phyloP scores from a whole-genome alignment of 2,329 filamentous ascomycete genomes.

The Neopestalotiopsis clavispora region DNA sequence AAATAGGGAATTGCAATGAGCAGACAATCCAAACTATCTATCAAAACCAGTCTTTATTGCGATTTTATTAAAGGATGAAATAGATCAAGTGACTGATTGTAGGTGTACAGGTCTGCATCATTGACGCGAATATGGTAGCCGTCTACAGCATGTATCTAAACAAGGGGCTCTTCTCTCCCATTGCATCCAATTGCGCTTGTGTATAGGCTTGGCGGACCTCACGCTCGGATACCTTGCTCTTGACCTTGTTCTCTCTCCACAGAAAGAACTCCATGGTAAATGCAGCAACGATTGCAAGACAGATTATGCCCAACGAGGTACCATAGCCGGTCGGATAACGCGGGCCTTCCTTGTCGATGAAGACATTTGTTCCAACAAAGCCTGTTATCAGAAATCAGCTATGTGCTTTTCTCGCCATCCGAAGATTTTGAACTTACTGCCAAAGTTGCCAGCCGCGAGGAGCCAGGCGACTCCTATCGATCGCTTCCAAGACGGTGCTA shows the following conservation, averaged over 20 bases:
- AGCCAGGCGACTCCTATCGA: conserved; percentile 34
- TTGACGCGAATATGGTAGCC: not conserved
- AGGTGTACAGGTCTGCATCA: not conserved
- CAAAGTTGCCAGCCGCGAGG: conserved; percentile 35
- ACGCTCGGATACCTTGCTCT: conserved; percentile 24
- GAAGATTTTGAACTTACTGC: conserved; percentile 7
- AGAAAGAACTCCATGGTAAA: conserved; percentile 19
- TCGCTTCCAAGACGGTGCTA: conserved; percentile 32
- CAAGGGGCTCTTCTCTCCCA: conserved; percentile 14
- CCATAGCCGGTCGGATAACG: conserved; percentile 42
- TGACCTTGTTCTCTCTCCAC: conserved; percentile 33
- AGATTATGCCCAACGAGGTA: conserved; percentile 32
- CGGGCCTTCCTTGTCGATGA: conserved; percentile 37
- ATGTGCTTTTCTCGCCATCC: not conserved
- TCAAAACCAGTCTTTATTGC: too few relatives aligned
- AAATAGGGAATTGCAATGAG: too few relatives aligned
- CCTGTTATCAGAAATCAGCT: conserved; percentile 25
- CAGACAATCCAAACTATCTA: too few relatives aligned
- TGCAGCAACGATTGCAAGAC: conserved; percentile 13
- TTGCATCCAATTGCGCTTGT: conserved; percentile 13
- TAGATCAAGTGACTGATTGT: too few relatives aligned
- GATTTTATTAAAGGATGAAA: too few relatives aligned
- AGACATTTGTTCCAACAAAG: conserved; percentile 41
- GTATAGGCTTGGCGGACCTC: conserved; percentile 23
- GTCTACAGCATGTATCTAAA: not conserved